These are phyloP conservation scores for Penicillium flavigenum DNA, from an alignment of 495 filamentous ascomycete genomes.

Conservation along the genomic window DNA sequence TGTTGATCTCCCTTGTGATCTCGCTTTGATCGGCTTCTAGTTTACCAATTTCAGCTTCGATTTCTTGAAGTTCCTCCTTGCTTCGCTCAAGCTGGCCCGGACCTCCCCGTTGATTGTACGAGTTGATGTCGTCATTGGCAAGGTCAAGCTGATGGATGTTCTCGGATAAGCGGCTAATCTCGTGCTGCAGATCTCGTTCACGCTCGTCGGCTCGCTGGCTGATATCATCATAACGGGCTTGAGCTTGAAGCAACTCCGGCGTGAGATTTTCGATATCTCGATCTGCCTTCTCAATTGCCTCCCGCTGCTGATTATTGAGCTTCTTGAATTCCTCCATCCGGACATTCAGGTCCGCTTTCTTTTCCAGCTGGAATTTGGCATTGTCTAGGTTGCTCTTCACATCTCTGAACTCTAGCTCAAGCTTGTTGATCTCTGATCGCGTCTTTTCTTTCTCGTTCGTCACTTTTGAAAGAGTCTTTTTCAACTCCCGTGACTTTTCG, in stretches of 20 bases:
- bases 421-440: conserved; percentile 59
- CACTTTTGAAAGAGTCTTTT: conserved; percentile 61
- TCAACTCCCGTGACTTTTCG: conserved; percentile 65
- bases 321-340: conserved; percentile 72
- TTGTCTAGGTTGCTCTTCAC: conserved; percentile 65
- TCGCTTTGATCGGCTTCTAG: conserved; percentile 66
- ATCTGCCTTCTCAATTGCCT: conserved; percentile 64
- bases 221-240: conserved; percentile 71
- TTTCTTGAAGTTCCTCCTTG: conserved; percentile 62
- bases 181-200: conserved; percentile 71
- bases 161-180: conserved; percentile 65
- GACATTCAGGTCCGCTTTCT: conserved; percentile 63
- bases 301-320: conserved; percentile 64
- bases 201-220: conserved; percentile 66
- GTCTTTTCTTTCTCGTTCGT: conserved; percentile 67
- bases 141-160: conserved; percentile 74
- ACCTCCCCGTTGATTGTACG: conserved; percentile 76
- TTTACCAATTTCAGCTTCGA: conserved; percentile 63
- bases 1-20: conserved; percentile 68
- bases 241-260: conserved; percentile 72
- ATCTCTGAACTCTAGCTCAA: conserved; percentile 73
- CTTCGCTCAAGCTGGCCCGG: conserved; percentile 66
- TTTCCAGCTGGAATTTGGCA: conserved; percentile 71
- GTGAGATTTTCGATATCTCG: conserved; percentile 64
- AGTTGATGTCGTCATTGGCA: conserved; percentile 73